Conservation (phyloP, 257 asterid species). For the Parsonsia alboflavescens region DNA sequence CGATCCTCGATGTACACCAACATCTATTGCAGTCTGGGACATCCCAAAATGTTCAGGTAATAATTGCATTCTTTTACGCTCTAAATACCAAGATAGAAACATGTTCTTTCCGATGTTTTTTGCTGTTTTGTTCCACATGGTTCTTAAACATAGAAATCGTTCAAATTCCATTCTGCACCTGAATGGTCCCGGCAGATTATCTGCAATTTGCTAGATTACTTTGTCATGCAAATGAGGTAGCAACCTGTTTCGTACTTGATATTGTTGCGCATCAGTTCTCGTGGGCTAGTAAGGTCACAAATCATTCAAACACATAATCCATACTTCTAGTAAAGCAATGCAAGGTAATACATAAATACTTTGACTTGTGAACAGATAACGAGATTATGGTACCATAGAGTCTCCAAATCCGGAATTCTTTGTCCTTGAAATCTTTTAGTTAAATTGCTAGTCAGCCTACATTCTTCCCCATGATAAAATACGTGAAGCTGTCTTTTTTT, state of each 20-base stretch:
- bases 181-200: background rate
- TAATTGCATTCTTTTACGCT: background rate
- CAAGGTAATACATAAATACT: background rate
- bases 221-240: background rate
- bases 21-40: conserved; percentile 29
- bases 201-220: background rate
- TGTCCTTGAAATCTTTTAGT: background rate
- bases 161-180: background rate
- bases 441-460: background rate
- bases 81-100: background rate
- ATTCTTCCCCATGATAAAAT: background rate
- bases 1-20: conserved; percentile 29
- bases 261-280: background rate
- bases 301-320: background rate
- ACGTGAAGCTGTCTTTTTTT: background rate
- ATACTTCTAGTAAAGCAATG: background rate
- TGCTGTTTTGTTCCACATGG: background rate
- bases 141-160: background rate
- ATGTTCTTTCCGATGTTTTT: background rate
- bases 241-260: background rate
- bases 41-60: conserved; percentile 27
- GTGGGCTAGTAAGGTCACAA: background rate
- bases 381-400: background rate
- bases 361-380: background rate
- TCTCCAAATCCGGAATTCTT: background rate